Percentiles rank a stretch among this genome's conserved stretches.
phyloP scores from a whole-genome alignment of 306 rosid species.

The Pterocarpus santalinus region DNA sequence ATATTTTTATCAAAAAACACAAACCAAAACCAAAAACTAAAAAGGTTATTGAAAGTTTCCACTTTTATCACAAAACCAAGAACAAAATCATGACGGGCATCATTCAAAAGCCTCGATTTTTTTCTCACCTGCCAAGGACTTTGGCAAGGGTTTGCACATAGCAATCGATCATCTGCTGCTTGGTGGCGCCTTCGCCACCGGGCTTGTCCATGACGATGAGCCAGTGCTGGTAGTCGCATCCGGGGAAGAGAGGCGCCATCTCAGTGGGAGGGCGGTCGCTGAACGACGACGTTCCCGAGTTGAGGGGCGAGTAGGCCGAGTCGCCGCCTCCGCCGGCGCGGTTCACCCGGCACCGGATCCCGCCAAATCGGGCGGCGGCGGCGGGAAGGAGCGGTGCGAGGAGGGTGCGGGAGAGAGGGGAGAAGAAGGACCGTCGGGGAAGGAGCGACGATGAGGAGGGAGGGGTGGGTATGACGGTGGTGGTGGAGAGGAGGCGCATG shows the following conservation, averaged over 20 bases:
- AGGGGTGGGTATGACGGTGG: background rate
- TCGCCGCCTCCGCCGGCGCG: conserved; percentile 59
- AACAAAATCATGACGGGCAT: no score
- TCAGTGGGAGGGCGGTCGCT: conserved; percentile 93
- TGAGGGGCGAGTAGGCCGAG: conserved; percentile 83
- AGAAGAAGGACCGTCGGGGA: conserved; percentile 37
- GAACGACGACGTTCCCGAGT: conserved; percentile 69
- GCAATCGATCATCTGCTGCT: conserved; percentile 88
- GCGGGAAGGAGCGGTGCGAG: conserved; percentile 22
- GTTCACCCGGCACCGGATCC: conserved; percentile 74
- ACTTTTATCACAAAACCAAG: no score
- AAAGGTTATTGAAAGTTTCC: no score
- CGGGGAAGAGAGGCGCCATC: conserved; percentile 98
- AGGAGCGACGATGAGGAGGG: background rate
- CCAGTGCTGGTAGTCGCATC: conserved; percentile 97
- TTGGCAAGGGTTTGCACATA: conserved; percentile 82
- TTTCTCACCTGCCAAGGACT: conserved; percentile 70
- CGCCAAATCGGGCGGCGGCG: conserved; percentile 51
- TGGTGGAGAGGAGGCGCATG: conserved; percentile 46
- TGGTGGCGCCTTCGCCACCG: conserved; percentile 82
- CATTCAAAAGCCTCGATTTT: background rate
- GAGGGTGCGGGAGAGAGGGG: conserved; percentile 47
- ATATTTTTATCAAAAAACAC: background rate
- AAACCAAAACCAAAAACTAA: no score
- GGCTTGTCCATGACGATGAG: conserved; percentile 96